A percentile compares a stretch with the other conserved stretches of the same genome.
These are phyloP conservation scores for Ceratocystis variospora DNA, from an alignment of 2,329 filamentous ascomycete species.

Conservation along the genomic window DNA sequence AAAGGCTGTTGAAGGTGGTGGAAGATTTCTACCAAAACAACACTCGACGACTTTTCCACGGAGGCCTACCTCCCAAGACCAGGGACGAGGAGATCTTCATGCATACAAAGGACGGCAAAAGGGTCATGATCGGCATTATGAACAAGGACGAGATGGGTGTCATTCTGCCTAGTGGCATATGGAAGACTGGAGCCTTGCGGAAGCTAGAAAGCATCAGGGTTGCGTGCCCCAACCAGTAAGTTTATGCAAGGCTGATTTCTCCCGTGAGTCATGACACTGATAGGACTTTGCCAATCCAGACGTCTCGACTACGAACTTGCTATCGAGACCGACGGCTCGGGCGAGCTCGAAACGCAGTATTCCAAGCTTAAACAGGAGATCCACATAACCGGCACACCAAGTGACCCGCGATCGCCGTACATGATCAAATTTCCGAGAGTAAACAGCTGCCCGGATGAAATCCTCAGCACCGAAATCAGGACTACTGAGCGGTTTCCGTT, in stretches of 20 bases:
- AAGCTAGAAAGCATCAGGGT: slow-evolving; percentile 3
- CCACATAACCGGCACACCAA: not conserved
- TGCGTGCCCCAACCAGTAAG: slow-evolving; percentile 6
- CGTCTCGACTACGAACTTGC: not conserved
- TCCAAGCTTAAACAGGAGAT: not conserved
- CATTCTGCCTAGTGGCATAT: not conserved
- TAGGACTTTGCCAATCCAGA: not conserved
- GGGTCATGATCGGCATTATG: not conserved
- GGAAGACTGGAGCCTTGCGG: not conserved
- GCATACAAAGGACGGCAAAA: slow-evolving; percentile 1
- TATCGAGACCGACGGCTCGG: not conserved
- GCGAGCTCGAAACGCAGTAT: not conserved
- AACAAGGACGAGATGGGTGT: not conserved
- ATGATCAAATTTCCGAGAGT: not conserved
- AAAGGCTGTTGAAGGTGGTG: not conserved
- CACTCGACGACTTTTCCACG: not conserved
- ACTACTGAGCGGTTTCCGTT: not conserved
- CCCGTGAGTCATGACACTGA: not conserved
- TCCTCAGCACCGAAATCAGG: not conserved
- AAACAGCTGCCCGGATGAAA: not conserved
- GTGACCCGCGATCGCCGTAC: not conserved
- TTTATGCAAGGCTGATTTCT: not conserved
- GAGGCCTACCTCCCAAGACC: not conserved
- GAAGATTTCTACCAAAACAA: not conserved
- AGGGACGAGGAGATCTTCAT: not conserved